These are phyloP conservation scores for Chrysosporium queenslandicum DNA, from an alignment of 2,329 filamentous ascomycete genomes.

Conservation along the genomic window DNA sequence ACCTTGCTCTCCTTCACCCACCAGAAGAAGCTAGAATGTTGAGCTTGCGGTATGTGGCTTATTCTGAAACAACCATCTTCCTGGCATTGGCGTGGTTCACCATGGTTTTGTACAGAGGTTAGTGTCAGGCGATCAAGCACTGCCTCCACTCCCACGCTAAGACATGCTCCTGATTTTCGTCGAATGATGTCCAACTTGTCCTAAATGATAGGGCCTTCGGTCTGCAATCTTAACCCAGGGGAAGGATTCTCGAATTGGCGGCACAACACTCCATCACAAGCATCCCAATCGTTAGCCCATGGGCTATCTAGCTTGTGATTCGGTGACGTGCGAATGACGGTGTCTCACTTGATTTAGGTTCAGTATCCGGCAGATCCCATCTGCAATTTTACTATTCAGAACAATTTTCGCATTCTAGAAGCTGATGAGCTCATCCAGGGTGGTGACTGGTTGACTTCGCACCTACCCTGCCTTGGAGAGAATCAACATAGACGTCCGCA, in stretches of 20 bases:
- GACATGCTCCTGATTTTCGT: constrained; percentile 13
- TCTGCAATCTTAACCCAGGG: constrained; percentile 11
- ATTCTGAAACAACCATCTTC: constrained; percentile 9
- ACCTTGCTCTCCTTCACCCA: too few relatives aligned
- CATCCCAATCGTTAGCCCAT: background rate
- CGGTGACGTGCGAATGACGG: background rate
- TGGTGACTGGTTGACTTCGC: background rate
- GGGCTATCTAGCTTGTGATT: constrained; percentile 1
- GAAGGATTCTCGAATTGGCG: background rate
- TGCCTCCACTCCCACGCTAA: constrained; percentile 12
- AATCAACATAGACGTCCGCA: constrained; percentile 1
- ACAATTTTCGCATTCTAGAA: constrained; percentile 11
- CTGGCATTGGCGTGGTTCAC: constrained; percentile 10
- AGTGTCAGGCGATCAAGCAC: constrained; percentile 15
- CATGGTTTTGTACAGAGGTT: constrained; percentile 8
- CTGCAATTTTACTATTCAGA: constrained; percentile 11
- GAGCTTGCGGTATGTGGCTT: constrained; percentile 6
- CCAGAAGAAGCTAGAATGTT: background rate
- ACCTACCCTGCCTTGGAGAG: too few relatives aligned
- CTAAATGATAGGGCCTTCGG: constrained; percentile 2
- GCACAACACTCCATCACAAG: background rate
- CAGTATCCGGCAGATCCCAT: constrained; percentile 10
- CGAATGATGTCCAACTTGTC: constrained; percentile 14
- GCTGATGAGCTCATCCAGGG: constrained; percentile 1
- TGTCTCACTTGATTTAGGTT: constrained; percentile 11